A percentile compares a stretch with the other conserved stretches of the same genome.
These are phyloP conservation scores for Perkinsus olseni DNA, from an alignment of 169 alveolate genomes.

Conservation along the genomic window DNA sequence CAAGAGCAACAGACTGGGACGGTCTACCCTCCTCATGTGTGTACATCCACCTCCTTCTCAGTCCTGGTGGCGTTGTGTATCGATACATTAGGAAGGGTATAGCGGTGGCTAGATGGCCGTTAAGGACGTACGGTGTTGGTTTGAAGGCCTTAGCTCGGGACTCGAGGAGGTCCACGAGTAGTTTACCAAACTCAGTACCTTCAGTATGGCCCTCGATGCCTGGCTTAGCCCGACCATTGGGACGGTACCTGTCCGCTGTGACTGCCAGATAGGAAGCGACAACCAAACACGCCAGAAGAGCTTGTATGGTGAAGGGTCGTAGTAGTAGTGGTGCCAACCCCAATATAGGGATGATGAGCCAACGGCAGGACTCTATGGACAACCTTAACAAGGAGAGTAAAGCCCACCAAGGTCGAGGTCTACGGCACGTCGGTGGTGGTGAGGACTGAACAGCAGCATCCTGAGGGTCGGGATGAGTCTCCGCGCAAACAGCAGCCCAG, in stretches of 20 bases:
- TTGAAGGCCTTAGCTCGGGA: not conserved
- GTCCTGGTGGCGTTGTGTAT: not conserved
- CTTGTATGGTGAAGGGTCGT: not conserved
- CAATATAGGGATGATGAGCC: not conserved
- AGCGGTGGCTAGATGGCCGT: not conserved
- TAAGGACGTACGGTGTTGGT: not conserved
- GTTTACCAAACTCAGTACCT: not conserved
- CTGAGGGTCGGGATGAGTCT: not conserved
- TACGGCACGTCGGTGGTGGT: not conserved
- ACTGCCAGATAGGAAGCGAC: not conserved
- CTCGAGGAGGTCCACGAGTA: not conserved
- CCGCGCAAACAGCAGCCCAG: not conserved
- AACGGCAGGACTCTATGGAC: not conserved
- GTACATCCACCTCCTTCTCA: not conserved
- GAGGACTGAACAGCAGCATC: not conserved
- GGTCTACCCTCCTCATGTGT: not conserved
- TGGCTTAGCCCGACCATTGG: not conserved
- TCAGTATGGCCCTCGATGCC: not conserved
- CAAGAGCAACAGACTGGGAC: not conserved
- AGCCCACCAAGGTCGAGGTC: not conserved
- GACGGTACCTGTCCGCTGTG: not conserved
- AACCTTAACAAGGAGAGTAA: not conserved
- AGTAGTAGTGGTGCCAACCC: not conserved
- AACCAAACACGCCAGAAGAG: not conserved
- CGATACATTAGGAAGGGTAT: not conserved